Base-by-base conservation (phyloP, 106 monocot genomes). In the Allium cepa region DNA sequence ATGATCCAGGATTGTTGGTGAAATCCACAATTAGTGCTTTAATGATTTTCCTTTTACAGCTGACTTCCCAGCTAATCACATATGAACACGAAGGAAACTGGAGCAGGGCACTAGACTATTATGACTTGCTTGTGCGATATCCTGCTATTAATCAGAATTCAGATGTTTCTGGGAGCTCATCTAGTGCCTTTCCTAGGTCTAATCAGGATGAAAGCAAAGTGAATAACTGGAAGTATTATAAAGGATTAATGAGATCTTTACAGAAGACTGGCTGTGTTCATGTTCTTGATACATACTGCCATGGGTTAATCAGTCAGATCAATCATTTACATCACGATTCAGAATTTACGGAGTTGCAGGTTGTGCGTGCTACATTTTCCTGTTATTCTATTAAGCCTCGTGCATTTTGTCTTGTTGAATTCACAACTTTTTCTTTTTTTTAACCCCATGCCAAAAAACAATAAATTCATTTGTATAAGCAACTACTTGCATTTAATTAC, bases 41-140 rank as follows among this genome's bases (percentile, higher is more conserved):
- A 36, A 36, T 36, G 36, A 36, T 62, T 46, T n/a, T 75, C 67
- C 72, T 53, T 14, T 49, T 69, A 58, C 83, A 99, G 99, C 74
- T 99, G 72, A 69, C 87, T 67, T 93, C 99, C 64, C 92, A 99
- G 75, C 85, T 93, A 9, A 63, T 83, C 56, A 92, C 75, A 69
- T 87, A 69, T 76, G 99, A 93, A 75, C 99, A 99, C 75, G 99
- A 99, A 60, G 99, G 93, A 46, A 90, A 90, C 45, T 99, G 92
- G 99, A 93, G 77, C 69, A 90, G 90, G 76, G 92, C 87, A 76
- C 63, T 93, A 8, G 92, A 99, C 60, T 90, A 81, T 63, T 85
- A 93, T 78, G 99, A 99, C 72, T 77, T 99, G 59, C 81, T 99
- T 59, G 83, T 87, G 68, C 78, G 92, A 79, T 87, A 85, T 63